Conservation (phyloP, 352 stramenopile genomes). For the Globisporangium yorkense region DNA sequence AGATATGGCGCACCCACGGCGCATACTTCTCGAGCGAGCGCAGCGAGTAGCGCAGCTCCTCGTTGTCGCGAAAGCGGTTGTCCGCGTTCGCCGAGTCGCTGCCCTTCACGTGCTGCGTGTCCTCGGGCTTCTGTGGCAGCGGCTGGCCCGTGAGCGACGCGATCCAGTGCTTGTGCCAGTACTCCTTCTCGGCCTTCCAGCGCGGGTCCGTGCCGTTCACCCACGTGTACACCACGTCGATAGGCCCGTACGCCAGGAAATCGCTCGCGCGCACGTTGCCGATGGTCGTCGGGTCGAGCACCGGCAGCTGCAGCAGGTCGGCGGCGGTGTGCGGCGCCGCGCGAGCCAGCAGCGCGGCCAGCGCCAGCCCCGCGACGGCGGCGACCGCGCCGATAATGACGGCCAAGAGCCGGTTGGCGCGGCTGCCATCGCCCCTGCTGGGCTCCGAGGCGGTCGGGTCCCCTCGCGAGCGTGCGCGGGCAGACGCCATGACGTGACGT, state of each 20-base stretch:
- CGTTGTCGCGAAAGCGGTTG: constrained; percentile 93
- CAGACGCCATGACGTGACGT: constrained; percentile 9
- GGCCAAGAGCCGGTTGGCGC: background rate
- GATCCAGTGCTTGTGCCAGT: constrained; percentile 87
- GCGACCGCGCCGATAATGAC: background rate
- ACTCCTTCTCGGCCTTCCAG: constrained; percentile 88
- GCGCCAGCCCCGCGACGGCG: constrained; percentile 3
- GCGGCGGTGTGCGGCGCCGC: constrained; percentile 1
- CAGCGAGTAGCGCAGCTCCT: constrained; percentile 91
- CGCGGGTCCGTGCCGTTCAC: constrained; percentile 93
- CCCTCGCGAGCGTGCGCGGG: constrained; percentile 12
- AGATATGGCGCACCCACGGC: constrained; percentile 93
- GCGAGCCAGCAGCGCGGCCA: constrained; percentile 8
- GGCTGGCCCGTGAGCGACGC: constrained; percentile 75
- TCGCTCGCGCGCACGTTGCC: constrained; percentile 45
- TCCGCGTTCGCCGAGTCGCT: constrained; percentile 70
- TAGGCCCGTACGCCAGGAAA: constrained; percentile 73
- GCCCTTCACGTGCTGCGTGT: constrained; percentile 42
- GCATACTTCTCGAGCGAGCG: constrained; percentile 94
- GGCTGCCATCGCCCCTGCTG: background rate
- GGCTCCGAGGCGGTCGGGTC: background rate
- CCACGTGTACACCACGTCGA: constrained; percentile 97
- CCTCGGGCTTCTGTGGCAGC: constrained; percentile 47
- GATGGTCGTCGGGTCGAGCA: constrained; percentile 42
- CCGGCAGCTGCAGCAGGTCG: constrained; percentile 6